Evolutionary conservation across 192 early-diverging fungal genomes (phyloP).

Genomic region (Linnemannia exigua): DNA sequence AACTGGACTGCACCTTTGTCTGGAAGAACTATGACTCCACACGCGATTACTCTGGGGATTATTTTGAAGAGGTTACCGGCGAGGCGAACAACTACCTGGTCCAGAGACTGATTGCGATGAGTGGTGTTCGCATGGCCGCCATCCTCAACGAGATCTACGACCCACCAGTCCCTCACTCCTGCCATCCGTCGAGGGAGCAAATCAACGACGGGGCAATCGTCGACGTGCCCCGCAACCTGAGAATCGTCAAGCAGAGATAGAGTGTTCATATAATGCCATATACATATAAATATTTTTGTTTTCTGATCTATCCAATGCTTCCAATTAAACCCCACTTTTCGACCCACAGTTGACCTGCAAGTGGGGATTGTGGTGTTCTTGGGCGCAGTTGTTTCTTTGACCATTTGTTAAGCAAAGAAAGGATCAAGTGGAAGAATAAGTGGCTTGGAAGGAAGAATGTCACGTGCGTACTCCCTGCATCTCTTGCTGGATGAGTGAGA

Average conservation of each 20-base stretch:
- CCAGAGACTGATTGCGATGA: constrained; percentile 58
- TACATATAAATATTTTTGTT: no score
- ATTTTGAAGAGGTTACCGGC: constrained; percentile 49
- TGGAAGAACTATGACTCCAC: constrained; percentile 55
- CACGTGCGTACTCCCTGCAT: neutral
- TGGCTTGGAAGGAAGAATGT: neutral
- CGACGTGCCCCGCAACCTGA: neutral
- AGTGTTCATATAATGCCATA: neutral
- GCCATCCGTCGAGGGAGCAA: neutral
- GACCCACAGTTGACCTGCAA: neutral
- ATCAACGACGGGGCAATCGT: no score
- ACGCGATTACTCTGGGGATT: constrained; percentile 43
- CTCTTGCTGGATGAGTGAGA: neutral
- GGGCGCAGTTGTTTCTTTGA: neutral
- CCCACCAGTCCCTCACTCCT: constrained; percentile 6
- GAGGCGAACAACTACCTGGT: constrained; percentile 32
- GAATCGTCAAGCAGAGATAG: constrained; percentile 14
- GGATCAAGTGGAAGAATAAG: neutral
- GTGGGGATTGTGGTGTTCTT: neutral
- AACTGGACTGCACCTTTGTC: constrained; percentile 47
- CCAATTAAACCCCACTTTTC: neutral
- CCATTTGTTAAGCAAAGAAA: neutral
- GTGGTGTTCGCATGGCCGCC: constrained; percentile 59
- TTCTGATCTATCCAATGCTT: neutral
- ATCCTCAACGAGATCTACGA: constrained; percentile 60